Conservation (phyloP, 768 basidiomycete genomes). For the Leucocoprinus birnbaumii region DNA sequence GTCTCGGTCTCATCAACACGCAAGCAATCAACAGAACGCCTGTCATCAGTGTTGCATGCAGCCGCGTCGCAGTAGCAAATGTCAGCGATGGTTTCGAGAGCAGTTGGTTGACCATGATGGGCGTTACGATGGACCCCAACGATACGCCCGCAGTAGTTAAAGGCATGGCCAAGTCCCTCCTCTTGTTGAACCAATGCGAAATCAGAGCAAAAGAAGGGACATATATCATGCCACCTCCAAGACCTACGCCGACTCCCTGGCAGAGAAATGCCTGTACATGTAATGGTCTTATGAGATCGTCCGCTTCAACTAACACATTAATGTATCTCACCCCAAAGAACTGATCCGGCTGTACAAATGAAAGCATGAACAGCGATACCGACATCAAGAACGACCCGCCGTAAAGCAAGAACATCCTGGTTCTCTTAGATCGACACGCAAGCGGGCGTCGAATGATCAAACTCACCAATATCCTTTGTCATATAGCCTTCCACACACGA, state of each 20-base stretch:
- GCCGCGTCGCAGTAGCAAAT: slow-evolving; percentile 6
- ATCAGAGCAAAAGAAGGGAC: slow-evolving; percentile 37
- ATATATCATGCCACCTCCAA: slow-evolving; percentile 36
- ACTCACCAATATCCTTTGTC: slow-evolving; percentile 47
- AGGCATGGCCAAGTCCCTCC: slow-evolving; percentile 39
- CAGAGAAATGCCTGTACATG: slow-evolving; percentile 34
- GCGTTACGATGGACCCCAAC: slow-evolving; percentile 31
- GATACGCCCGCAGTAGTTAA: slow-evolving; percentile 14
- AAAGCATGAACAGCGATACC: slow-evolving; percentile 43
- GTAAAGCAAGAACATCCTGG: slow-evolving; percentile 28
- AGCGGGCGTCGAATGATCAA: slow-evolving; percentile 9
- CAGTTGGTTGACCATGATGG: slow-evolving; percentile 45
- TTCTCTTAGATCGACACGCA: neutral
- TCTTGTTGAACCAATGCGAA: slow-evolving; percentile 37
- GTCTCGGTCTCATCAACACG: slow-evolving; percentile 23
- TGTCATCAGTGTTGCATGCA: slow-evolving; percentile 9
- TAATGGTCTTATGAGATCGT: neutral
- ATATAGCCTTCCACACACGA: slow-evolving; percentile 39
- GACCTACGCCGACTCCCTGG: slow-evolving; percentile 41
- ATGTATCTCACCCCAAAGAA: slow-evolving; percentile 36
- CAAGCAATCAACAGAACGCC: slow-evolving; percentile 13
- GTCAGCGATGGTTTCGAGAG: slow-evolving; percentile 31
- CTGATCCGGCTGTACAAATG: slow-evolving; percentile 36
- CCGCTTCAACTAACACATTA: neutral
- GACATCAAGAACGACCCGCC: slow-evolving; percentile 32